Conservation (phyloP, 495 filamentous ascomycete genomes). For the Xylaria cubensis region DNA sequence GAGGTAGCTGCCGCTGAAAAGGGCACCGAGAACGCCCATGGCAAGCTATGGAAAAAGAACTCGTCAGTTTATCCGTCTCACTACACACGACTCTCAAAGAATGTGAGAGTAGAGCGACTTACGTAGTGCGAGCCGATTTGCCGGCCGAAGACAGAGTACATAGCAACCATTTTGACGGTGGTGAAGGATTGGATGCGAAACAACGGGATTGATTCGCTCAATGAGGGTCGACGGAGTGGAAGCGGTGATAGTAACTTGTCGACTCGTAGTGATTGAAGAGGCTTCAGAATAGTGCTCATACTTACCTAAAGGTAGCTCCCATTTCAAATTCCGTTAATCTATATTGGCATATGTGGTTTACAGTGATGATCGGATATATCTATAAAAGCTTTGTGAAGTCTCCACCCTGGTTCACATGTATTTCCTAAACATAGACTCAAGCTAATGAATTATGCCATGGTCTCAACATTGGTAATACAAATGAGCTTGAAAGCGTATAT, state of each 20-base stretch:
- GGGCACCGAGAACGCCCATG: conserved; percentile 76
- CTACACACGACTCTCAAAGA: background rate
- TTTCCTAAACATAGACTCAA: no score
- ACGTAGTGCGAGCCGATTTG: conserved; percentile 94
- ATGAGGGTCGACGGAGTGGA: conserved; percentile 19
- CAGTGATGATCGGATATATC: background rate
- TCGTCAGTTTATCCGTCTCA: conserved; percentile 35
- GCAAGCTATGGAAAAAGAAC: conserved; percentile 68
- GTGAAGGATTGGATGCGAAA: conserved; percentile 46
- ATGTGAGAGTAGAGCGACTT: conserved; percentile 51
- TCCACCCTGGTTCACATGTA: no score
- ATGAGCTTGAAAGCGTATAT: no score
- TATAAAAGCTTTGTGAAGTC: background rate
- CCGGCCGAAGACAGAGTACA: conserved; percentile 85
- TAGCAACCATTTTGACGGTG: conserved; percentile 78
- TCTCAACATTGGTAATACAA: no score
- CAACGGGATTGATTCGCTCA: conserved; percentile 37
- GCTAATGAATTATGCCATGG: no score
- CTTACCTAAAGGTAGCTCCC: conserved; percentile 20
- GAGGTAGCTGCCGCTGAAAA: conserved; percentile 64
- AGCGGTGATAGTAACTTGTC: conserved; percentile 20
- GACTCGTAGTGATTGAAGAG: conserved; percentile 31
- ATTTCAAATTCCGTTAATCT: conserved; percentile 34
- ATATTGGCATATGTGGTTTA: conserved; percentile 17
- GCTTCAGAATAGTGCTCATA: conserved; percentile 39